Percentiles rank a stretch among this genome's conserved stretches.
These are phyloP conservation scores for Solanum bulbocastanum DNA, from an alignment of 257 asterid species.

Conservation along the genomic window DNA sequence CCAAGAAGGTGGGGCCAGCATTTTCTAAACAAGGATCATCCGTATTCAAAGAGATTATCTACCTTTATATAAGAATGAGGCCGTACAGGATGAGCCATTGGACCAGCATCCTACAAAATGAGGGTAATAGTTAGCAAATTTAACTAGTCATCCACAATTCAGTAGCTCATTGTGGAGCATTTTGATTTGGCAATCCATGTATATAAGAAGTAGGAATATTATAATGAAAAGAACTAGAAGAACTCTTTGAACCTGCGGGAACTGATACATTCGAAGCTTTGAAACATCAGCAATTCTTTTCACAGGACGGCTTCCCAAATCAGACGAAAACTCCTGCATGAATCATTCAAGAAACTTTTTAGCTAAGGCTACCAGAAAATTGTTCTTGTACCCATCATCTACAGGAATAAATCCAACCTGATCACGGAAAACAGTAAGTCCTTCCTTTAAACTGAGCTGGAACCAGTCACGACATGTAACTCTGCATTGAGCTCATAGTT, in stretches of 20 bases:
- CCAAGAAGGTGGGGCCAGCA: background rate
- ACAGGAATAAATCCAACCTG: slow-evolving; percentile 44
- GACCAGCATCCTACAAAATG: slow-evolving; percentile 72
- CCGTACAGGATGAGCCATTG: slow-evolving; percentile 88
- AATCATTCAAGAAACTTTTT: background rate
- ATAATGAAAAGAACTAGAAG: background rate
- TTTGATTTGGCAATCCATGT: background rate
- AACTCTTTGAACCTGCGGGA: slow-evolving; percentile 48
- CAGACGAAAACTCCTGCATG: slow-evolving; percentile 73
- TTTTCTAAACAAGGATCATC: background rate
- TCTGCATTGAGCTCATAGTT: slow-evolving; percentile 37
- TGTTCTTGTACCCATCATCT: background rate
- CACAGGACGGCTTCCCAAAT: slow-evolving; percentile 81
- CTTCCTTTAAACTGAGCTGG: slow-evolving; percentile 99
- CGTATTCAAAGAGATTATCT: background rate
- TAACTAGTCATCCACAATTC: background rate
- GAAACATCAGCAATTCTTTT: slow-evolving; percentile 74
- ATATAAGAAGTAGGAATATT: background rate
- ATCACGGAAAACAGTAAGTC: slow-evolving; percentile 95
- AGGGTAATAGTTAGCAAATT: background rate
- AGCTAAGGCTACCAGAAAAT: background rate
- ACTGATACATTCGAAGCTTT: slow-evolving; percentile 55
- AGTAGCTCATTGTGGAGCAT: background rate
- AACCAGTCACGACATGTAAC: slow-evolving; percentile 99
- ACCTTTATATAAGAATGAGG: slow-evolving; percentile 86